These are phyloP conservation scores for Lactarius psammicola DNA, from an alignment of 768 basidiomycete species.

Conservation along the genomic window DNA sequence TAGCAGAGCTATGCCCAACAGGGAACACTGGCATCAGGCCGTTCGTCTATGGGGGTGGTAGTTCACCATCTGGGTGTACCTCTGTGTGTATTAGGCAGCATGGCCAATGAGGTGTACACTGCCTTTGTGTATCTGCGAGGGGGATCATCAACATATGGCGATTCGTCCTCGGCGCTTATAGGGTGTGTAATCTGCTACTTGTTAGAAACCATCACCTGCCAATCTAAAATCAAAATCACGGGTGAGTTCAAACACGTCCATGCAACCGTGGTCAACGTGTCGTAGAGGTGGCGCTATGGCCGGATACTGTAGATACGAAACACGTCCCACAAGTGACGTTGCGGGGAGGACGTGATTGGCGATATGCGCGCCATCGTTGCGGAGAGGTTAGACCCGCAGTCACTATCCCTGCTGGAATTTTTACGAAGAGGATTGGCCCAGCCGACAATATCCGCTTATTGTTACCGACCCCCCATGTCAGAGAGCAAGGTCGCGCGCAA, in stretches of 20 bases:
- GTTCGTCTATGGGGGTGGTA: neutral
- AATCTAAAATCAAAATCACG: conserved; percentile 10
- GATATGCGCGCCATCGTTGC: conserved; percentile 11
- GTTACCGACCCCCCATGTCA: conserved; percentile 6
- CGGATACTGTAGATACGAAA: conserved; percentile 9
- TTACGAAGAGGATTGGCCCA: conserved; percentile 1
- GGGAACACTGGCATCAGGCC: neutral
- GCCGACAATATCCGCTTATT: conserved; percentile 7
- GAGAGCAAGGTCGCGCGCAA: neutral
- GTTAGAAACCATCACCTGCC: conserved; percentile 8
- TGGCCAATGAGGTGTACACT: neutral
- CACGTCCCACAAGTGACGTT: conserved; percentile 17
- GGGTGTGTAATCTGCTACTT: neutral
- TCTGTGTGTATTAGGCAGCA: neutral
- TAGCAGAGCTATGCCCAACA: neutral
- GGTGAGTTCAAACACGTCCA: conserved; percentile 15
- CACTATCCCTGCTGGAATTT: neutral
- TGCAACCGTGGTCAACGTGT: neutral
- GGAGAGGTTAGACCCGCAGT: conserved; percentile 3
- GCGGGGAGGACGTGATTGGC: conserved; percentile 4
- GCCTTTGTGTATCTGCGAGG: neutral
- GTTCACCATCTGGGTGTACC: conserved; percentile 1
- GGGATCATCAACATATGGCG: neutral
- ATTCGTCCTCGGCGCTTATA: neutral
- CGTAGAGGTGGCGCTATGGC: neutral